Conservation (phyloP, 805 yeast genomes). For the Torulaspora gathmanii region DNA sequence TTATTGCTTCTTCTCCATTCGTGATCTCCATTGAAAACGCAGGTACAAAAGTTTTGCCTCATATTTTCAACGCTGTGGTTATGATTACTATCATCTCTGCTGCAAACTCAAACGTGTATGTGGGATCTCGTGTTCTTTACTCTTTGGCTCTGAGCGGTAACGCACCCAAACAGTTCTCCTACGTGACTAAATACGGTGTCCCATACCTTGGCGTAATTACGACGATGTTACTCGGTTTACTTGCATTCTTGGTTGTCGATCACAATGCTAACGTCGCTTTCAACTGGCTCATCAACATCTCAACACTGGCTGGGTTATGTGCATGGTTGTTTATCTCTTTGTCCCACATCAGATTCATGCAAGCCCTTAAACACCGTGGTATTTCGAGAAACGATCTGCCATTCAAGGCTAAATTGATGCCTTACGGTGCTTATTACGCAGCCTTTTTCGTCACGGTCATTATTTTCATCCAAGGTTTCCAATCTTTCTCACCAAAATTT, state of each 20-base stretch:
- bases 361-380: slow-evolving; percentile 53
- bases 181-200: slow-evolving; percentile 54
- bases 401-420: slow-evolving; percentile 62
- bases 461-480: slow-evolving; percentile 64
- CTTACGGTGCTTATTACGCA: slow-evolving; percentile 59
- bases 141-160: slow-evolving; percentile 55
- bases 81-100: slow-evolving; percentile 65
- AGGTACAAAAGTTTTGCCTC: slow-evolving; percentile 62
- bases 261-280: slow-evolving; percentile 51
- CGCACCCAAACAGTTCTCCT: slow-evolving; percentile 55
- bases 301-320: slow-evolving; percentile 63
- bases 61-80: slow-evolving; percentile 68
- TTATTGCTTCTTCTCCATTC: slow-evolving; percentile 58
- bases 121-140: slow-evolving; percentile 65
- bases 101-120: slow-evolving; percentile 70
- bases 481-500: slow-evolving; percentile 51
- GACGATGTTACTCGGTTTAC: slow-evolving; percentile 53
- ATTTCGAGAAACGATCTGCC: slow-evolving; percentile 63
- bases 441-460: slow-evolving; percentile 49
- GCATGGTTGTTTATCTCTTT: slow-evolving; percentile 61
- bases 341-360: slow-evolving; percentile 60
- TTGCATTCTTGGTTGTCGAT: slow-evolving; percentile 53
- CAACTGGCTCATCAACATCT: slow-evolving; percentile 61
- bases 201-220: slow-evolving; percentile 53
- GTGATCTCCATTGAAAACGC: slow-evolving; percentile 61